Percentiles rank a stretch among this genome's conserved stretches.
These are phyloP conservation scores for Kazachstania psychrophila DNA, from an alignment of 805 yeast species.

Conservation along the genomic window DNA sequence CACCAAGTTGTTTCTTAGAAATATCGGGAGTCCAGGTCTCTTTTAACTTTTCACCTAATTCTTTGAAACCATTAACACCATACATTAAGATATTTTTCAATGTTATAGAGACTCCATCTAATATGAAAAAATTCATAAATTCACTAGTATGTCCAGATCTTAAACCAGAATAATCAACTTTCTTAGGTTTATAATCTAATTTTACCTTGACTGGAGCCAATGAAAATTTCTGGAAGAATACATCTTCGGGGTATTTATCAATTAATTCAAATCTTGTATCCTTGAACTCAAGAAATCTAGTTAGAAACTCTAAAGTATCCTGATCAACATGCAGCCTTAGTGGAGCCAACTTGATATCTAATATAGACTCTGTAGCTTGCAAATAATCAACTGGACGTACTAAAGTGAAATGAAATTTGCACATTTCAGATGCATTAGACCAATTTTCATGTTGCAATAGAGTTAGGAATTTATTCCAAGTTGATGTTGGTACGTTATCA, in stretches of 20 bases:
- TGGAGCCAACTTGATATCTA: slow-evolving; percentile 53
- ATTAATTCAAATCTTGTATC: slow-evolving; percentile 57
- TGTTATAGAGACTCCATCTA: slow-evolving; percentile 74
- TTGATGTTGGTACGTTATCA: slow-evolving; percentile 77
- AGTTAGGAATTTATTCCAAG: slow-evolving; percentile 81
- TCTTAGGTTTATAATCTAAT: slow-evolving; percentile 88
- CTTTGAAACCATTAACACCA: slow-evolving; percentile 70
- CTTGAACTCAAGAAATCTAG: slow-evolving; percentile 72
- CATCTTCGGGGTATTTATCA: slow-evolving; percentile 50
- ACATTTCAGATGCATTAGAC: slow-evolving; percentile 52
- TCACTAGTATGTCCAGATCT: slow-evolving; percentile 78
- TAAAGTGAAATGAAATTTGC: slow-evolving; percentile 42
- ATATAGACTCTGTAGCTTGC: slow-evolving; percentile 58
- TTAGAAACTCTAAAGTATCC: slow-evolving; percentile 78
- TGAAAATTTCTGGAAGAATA: slow-evolving; percentile 60
- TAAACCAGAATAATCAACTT: slow-evolving; percentile 73
- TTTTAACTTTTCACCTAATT: slow-evolving; percentile 46
- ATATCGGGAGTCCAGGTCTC: slow-evolving; percentile 87
- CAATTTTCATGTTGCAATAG: slow-evolving; percentile 59
- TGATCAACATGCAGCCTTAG: slow-evolving; percentile 82
- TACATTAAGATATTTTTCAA: slow-evolving; percentile 53
- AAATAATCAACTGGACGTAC: slow-evolving; percentile 55
- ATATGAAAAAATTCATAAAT: slow-evolving; percentile 75
- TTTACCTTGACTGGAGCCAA: slow-evolving; percentile 52
- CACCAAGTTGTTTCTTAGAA: slow-evolving; percentile 67